Base-by-base conservation (phyloP, 495 filamentous ascomycete species). In the Tuber borchii region DNA sequence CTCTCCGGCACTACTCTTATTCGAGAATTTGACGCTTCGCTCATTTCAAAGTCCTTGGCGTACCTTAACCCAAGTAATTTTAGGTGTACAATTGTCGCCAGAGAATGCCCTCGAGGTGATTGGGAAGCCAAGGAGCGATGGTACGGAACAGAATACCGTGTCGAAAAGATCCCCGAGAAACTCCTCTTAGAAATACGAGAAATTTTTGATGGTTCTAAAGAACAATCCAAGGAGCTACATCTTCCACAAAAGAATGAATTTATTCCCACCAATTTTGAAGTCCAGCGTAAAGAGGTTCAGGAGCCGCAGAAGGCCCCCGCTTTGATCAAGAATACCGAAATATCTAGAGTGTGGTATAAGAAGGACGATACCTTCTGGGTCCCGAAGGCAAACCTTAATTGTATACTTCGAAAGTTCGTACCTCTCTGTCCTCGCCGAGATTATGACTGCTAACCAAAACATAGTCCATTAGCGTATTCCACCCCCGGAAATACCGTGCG, bases 281-380 rank as follows among this genome's bases (percentile, higher is more conserved):
- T 99, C 1, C 94, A 97, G 84, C 97, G 94, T 86, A 97, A 93
- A 84, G 93, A 95, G 48, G 88, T 93, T 37, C 86, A 89, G 71
- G 88, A 92, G 80, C 92, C 93, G 19, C 85, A 89, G 7, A 89
- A 91, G 75, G 87, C 90, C 22, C 95, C 95, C 1, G 91, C 90
- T 80, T 88, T 99, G 46, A 91, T 99, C 75, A 91, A 95, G 77
- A 93, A 96, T 80, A 95, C 97, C 77, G 88, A 92, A 31, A 85
- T 89, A 12, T 89, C 91, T 2, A 90, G 95, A 44, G 90, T 92
- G n/a, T 99, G 95, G 95, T 97, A 89, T 85, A 99, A 99, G 88
- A 98, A 98, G 85, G 95, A 99, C 79, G 95, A 99, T 80, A 93
- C 90, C 0, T 99, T 97, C 85, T 99, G 95, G 95, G 95, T 99